Conservation (phyloP, 2,329 filamentous ascomycete species). For the Didymella segeticola region DNA sequence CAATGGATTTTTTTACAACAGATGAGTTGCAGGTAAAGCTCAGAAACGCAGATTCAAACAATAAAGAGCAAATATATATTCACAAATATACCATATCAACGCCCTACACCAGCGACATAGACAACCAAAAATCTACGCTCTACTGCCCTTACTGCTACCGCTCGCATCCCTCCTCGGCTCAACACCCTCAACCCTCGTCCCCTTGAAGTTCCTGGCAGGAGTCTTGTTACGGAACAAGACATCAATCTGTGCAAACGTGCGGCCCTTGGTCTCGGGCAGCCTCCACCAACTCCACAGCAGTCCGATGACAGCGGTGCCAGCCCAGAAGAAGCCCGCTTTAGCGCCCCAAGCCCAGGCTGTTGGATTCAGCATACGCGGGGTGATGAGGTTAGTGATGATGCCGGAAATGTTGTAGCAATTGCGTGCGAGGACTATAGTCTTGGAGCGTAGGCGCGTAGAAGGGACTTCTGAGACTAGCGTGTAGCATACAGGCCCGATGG, state of each 20-base stretch:
- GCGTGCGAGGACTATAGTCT: constrained; percentile 83
- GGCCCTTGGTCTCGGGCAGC: constrained; percentile 76
- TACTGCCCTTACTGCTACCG: neutral
- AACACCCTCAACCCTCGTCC: neutral
- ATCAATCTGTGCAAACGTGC: constrained; percentile 83
- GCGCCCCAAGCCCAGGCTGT: constrained; percentile 83
- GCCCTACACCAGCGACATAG: too few species aligned
- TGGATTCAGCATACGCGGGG: constrained; percentile 56
- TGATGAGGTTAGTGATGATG: constrained; percentile 80
- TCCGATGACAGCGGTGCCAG: constrained; percentile 75
- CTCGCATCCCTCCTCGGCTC: neutral
- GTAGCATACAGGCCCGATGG: constrained; percentile 51
- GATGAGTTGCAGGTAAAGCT: too few species aligned
- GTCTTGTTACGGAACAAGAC: constrained; percentile 70
- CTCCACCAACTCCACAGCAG: constrained; percentile 79
- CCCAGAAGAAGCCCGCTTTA: constrained; percentile 85
- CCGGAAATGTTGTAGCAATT: constrained; percentile 79
- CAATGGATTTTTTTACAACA: too few species aligned
- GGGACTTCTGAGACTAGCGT: constrained; percentile 84
- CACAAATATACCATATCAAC: too few species aligned
- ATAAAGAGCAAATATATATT: too few species aligned
- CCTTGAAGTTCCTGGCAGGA: constrained; percentile 26
- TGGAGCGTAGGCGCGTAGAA: constrained; percentile 80
- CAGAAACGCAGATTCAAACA: too few species aligned
- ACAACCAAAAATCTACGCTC: neutral